Percentiles rank a stretch among this genome's conserved stretches.
phyloP scores from a whole-genome alignment of 176 grass and related monocot species.

The Oryza glaberrima region DNA sequence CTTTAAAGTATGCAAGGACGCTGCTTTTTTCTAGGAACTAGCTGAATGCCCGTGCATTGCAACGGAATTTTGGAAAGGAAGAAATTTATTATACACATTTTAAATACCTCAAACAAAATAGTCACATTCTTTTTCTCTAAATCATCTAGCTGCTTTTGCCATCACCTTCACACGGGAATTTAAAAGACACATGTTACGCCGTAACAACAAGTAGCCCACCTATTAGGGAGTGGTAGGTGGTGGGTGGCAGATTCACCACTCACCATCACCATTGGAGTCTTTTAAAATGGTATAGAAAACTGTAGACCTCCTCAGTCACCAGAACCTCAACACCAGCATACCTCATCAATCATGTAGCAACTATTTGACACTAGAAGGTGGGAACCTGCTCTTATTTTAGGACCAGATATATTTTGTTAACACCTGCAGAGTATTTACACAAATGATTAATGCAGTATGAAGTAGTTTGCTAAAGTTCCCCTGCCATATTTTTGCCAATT shows the following conservation, averaged over 20 bases:
- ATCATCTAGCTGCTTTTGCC: no score
- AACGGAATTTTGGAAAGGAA: no score
- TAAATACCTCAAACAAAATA: no score
- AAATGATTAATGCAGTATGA: neutral
- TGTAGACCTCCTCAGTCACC: neutral
- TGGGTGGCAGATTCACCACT: no score
- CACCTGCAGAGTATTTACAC: neutral
- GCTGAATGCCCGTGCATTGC: no score
- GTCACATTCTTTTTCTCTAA: no score
- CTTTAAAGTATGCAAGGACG: neutral
- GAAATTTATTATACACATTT: no score
- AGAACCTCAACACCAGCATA: neutral
- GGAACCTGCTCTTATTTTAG: neutral
- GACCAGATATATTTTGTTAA: slow-evolving; percentile 12
- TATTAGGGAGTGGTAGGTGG: no score
- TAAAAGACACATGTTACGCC: no score
- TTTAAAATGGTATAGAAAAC: neutral
- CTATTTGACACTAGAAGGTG: neutral
- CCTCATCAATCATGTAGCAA: neutral
- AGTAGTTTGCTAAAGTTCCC: slow-evolving; percentile 16
- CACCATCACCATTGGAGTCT: no score
- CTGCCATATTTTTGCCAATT: neutral
- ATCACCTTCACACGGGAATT: no score
- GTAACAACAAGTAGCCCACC: no score
- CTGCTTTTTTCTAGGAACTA: neutral